Evolutionary conservation across 2,329 filamentous ascomycete genomes (phyloP).

Genomic region (Claviceps paspali): DNA sequence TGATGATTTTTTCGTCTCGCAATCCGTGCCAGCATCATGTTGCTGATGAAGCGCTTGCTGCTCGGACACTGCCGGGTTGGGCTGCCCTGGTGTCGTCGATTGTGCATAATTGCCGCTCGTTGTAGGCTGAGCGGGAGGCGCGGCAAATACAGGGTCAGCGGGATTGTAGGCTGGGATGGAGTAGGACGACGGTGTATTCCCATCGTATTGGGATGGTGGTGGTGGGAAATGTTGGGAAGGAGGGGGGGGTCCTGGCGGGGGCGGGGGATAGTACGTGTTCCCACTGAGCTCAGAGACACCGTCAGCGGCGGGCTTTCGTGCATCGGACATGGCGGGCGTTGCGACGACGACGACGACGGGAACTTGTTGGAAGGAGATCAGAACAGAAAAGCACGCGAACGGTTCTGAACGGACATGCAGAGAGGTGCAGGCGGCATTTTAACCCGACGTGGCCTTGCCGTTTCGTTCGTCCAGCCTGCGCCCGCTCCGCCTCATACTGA

Average conservation of each 20-base stretch:
- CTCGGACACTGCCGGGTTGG: not conserved
- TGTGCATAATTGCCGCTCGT: constrained; percentile 1
- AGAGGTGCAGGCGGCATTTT: not conserved
- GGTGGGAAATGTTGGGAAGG: too few species aligned
- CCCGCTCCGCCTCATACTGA: constrained; percentile 10
- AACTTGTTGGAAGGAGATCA: not conserved
- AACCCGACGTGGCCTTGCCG: too few species aligned
- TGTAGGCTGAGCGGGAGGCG: constrained; percentile 10
- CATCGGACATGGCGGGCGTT: not conserved
- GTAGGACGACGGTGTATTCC: too few species aligned
- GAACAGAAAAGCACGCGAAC: not conserved
- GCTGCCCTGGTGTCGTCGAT: too few species aligned
- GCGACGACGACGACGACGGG: not conserved
- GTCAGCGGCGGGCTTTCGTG: not conserved
- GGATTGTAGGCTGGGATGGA: constrained; percentile 17
- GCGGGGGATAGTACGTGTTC: constrained; percentile 12
- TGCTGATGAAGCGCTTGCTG: constrained; percentile 1
- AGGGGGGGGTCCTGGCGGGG: too few species aligned
- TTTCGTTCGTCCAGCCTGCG: too few species aligned
- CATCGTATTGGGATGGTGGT: constrained; percentile 9
- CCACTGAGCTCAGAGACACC: constrained; percentile 5
- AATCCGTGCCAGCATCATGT: not conserved
- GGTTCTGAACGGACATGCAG: not conserved
- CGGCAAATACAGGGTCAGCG: constrained; percentile 16
- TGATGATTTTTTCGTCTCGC: constrained; percentile 6